A percentile compares a stretch with the other conserved stretches of the same genome.
Conservation (phyloP, 2,329 filamentous ascomycete genomes). For the Cercospora sesami region DNA sequence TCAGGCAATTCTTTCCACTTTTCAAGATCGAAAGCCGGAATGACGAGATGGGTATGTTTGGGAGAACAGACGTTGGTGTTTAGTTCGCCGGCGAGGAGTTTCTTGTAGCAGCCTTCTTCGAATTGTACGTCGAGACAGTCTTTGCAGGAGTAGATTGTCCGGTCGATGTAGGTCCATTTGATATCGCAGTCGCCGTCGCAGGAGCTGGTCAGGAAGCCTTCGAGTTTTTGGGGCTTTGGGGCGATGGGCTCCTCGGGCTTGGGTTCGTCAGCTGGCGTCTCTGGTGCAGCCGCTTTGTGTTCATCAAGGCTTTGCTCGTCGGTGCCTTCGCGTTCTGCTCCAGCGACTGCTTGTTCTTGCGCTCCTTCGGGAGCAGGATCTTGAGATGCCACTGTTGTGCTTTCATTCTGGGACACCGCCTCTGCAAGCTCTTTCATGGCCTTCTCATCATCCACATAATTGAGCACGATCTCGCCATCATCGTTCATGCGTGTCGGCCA, state of each 20-base stretch:
- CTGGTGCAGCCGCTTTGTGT: too few relatives aligned
- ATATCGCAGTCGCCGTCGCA: neutral
- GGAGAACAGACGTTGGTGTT: neutral
- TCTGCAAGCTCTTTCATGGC: too few relatives aligned
- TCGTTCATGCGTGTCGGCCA: neutral
- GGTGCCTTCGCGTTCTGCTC: neutral
- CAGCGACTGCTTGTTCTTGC: neutral
- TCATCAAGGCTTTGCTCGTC: too few relatives aligned
- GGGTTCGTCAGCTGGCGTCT: too few relatives aligned
- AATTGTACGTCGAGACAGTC: neutral
- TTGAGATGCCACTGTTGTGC: too few relatives aligned
- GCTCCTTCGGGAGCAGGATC: neutral
- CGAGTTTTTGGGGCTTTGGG: neutral
- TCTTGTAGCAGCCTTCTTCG: neutral
- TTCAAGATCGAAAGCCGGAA: neutral
- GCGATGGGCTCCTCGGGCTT: too few relatives aligned
- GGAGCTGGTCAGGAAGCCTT: neutral
- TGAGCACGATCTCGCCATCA: neutral
- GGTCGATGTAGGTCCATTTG: neutral
- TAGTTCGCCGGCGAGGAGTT: neutral
- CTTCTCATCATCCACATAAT: neutral
- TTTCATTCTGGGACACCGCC: too few relatives aligned
- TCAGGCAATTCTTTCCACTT: neutral
- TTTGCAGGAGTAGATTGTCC: neutral
- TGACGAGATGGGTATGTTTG: neutral